phyloP scores from a whole-genome alignment of 257 asterid species.

The Thymus quinquecostatus region DNA sequence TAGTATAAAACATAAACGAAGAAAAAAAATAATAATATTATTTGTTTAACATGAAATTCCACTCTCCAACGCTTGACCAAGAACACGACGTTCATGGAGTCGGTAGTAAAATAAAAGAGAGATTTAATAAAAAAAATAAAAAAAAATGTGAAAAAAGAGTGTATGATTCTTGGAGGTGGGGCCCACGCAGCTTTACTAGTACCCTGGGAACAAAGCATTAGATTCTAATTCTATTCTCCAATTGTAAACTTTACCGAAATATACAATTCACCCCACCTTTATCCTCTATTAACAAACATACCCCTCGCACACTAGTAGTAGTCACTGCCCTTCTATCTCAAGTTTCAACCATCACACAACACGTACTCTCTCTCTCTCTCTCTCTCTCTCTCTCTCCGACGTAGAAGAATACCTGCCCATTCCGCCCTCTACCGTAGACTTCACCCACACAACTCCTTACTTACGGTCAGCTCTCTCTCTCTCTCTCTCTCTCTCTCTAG shows the following conservation, averaged over 20 bases:
- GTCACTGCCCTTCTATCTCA: conserved; percentile 26
- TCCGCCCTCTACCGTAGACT: conserved; percentile 26
- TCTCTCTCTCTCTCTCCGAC: conserved; percentile 7
- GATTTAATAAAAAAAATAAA: background rate
- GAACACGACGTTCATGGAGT: too few species aligned
- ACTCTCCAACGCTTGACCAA: too few species aligned
- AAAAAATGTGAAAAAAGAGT: background rate
- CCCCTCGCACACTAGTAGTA: conserved; percentile 2
- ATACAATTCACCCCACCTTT: background rate
- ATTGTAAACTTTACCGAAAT: conserved; percentile 12
- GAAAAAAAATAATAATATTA: too few species aligned
- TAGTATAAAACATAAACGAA: too few species aligned
- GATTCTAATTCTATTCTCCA: conserved; percentile 52
- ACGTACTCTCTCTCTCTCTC: background rate
- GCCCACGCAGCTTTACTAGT: conserved; percentile 6
- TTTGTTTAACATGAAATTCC: too few species aligned
- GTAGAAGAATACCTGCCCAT: conserved; percentile 29
- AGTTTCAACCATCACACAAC: background rate
- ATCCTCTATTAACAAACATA: conserved; percentile 17
- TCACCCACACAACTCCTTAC: background rate
- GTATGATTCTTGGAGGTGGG: conserved; percentile 30
- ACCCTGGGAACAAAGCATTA: conserved; percentile 43
- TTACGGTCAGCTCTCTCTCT: conserved; percentile 36
- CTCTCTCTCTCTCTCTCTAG: conserved; percentile 30
- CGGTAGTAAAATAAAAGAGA: too few species aligned